A percentile compares a stretch with the other conserved stretches of the same genome.
These are phyloP conservation scores for Blastobotrys illinoisensis DNA, from an alignment of 1,139 yeast genomes.

Conservation along the genomic window DNA sequence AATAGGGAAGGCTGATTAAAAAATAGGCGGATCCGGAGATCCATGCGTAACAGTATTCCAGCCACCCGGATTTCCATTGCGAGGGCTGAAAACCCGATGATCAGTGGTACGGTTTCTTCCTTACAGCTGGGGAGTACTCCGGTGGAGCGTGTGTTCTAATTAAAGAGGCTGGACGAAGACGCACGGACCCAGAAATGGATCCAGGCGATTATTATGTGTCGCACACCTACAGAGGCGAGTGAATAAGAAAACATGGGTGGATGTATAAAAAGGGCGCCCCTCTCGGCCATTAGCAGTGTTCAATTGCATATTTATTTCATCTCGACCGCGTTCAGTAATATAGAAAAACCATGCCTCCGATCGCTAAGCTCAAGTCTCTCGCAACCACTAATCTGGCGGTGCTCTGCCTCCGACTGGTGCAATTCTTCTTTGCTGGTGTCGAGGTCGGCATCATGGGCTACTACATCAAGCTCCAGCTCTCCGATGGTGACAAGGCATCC, in stretches of 20 bases:
- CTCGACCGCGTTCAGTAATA: neutral
- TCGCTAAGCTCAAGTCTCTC: slow-evolving; percentile 19
- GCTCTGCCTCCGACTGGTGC: slow-evolving; percentile 27
- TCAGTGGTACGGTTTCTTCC: neutral
- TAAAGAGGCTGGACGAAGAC: neutral
- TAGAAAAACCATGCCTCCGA: slow-evolving; percentile 20
- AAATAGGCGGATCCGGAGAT: neutral
- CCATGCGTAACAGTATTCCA: neutral
- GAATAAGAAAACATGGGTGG: neutral
- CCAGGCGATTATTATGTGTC: neutral
- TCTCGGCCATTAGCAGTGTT: neutral
- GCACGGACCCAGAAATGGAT: neutral
- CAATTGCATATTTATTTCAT: neutral
- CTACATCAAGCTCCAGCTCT: slow-evolving; percentile 23
- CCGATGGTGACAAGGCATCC: slow-evolving; percentile 21
- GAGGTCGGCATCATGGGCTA: slow-evolving; percentile 29
- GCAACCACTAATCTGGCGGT: slow-evolving; percentile 30
- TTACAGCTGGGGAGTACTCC: neutral
- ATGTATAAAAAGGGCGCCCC: neutral
- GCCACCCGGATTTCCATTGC: neutral
- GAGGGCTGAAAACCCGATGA: neutral
- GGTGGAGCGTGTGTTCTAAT: neutral
- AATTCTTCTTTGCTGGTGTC: slow-evolving; percentile 32
- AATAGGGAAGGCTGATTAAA: neutral
- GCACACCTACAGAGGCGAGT: neutral